These are phyloP conservation scores for Gentiana macrophylla DNA, from an alignment of 257 asterid genomes.

Conservation along the genomic window DNA sequence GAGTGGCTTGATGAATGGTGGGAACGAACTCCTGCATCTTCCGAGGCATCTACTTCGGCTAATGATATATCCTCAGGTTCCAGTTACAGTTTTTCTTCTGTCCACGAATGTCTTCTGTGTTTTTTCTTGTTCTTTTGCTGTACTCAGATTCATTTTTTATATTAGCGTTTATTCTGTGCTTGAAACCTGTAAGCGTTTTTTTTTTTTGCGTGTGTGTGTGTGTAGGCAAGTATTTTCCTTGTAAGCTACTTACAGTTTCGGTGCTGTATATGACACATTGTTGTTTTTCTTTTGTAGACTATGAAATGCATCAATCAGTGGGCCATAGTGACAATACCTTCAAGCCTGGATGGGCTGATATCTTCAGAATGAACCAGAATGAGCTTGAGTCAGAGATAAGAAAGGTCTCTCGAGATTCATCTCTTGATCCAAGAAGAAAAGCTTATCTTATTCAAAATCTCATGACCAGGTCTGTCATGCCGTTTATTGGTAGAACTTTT, in stretches of 20 bases:
- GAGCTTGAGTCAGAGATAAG: slow-evolving; percentile 97
- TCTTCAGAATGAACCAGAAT: slow-evolving; percentile 93
- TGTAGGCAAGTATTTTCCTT: no score
- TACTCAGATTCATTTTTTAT: neutral
- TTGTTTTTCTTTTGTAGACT: slow-evolving; percentile 24
- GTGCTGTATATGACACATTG: neutral
- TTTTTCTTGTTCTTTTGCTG: neutral
- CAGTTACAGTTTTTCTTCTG: neutral
- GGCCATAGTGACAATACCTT: slow-evolving; percentile 67
- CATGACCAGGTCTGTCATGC: slow-evolving; percentile 69
- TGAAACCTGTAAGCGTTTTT: no score
- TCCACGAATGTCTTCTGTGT: neutral
- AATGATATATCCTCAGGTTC: slow-evolving; percentile 45
- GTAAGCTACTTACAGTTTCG: no score
- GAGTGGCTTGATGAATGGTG: slow-evolving; percentile 99
- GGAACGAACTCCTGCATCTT: slow-evolving; percentile 53
- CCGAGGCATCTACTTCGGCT: slow-evolving; percentile 42
- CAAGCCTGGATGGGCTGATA: slow-evolving; percentile 99
- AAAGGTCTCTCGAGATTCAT: slow-evolving; percentile 86
- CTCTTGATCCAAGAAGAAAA: slow-evolving; percentile 96
- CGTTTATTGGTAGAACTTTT: neutral
- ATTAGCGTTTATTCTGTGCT: neutral
- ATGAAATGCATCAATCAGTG: slow-evolving; percentile 52
- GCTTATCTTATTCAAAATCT: slow-evolving; percentile 92
- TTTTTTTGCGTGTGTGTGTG: no score